Conservation (phyloP, 2,329 filamentous ascomycete genomes). For the Colletotrichum sublineola region DNA sequence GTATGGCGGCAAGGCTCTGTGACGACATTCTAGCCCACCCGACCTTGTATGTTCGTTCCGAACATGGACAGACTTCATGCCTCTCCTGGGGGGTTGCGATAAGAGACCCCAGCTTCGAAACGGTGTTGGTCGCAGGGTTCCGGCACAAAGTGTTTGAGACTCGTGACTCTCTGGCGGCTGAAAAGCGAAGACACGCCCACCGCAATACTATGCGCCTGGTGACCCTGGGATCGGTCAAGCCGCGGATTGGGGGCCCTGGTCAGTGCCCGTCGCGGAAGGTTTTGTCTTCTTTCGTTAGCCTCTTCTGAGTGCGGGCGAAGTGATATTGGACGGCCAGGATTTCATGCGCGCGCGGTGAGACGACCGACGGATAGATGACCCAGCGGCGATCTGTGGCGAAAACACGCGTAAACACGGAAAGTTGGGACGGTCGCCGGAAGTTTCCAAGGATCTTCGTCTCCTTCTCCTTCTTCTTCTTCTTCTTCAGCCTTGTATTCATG, state of each 20-base stretch:
- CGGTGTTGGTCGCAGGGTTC: slow-evolving; percentile 49
- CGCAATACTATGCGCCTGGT: slow-evolving; percentile 17
- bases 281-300: slow-evolving; percentile 28
- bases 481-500: slow-evolving; percentile 9
- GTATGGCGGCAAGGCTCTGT: slow-evolving; percentile 24
- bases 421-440: slow-evolving; percentile 16
- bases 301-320: slow-evolving; percentile 9
- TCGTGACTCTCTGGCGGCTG: slow-evolving; percentile 45
- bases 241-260: slow-evolving; percentile 34
- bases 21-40: slow-evolving; percentile 22
- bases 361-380: slow-evolving; percentile 34
- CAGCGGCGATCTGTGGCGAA: slow-evolving; percentile 25
- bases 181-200: slow-evolving; percentile 11
- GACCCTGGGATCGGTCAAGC: slow-evolving; percentile 35
- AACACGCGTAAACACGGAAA: slow-evolving; percentile 8
- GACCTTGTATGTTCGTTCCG: slow-evolving; percentile 38
- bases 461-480: slow-evolving; percentile 13
- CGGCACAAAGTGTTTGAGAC: slow-evolving; percentile 50
- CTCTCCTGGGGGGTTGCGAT: slow-evolving; percentile 14
- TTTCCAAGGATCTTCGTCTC: not conserved
- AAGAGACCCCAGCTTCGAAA: slow-evolving; percentile 47
- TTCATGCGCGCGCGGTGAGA: slow-evolving; percentile 34
- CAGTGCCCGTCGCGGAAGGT: slow-evolving; percentile 32
- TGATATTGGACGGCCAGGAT: slow-evolving; percentile 32
- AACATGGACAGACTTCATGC: slow-evolving; percentile 41